phyloP scores from a whole-genome alignment of 495 filamentous ascomycete genomes.

The Xylaria sp. region DNA sequence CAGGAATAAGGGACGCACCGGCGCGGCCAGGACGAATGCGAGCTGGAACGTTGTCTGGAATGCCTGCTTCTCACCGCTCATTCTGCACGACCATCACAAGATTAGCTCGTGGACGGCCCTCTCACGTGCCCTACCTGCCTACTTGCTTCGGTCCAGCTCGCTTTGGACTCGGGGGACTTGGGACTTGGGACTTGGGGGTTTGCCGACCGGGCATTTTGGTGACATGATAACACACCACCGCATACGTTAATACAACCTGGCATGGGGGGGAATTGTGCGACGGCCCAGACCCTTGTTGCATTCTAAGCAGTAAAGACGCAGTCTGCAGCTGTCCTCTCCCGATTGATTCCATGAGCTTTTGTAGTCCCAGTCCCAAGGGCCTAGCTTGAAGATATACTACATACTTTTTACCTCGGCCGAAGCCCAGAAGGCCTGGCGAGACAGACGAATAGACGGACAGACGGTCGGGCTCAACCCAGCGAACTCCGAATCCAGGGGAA shows the following conservation, averaged over 20 bases:
- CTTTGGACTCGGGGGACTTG: neutral
- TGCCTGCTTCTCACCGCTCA: constrained; percentile 23
- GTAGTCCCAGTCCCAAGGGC: no score
- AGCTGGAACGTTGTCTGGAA: neutral
- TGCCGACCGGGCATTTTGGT: constrained; percentile 10
- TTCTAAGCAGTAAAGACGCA: neutral
- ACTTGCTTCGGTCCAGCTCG: neutral
- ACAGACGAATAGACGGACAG: no score
- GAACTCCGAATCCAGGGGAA: neutral
- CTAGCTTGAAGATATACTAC: neutral
- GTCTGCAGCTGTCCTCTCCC: neutral
- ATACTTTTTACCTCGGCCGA: neutral
- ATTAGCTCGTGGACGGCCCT: neutral
- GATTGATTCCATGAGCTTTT: neutral
- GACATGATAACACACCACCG: constrained; percentile 10
- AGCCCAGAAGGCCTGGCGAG: neutral
- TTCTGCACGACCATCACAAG: constrained; percentile 23
- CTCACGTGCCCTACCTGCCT: neutral
- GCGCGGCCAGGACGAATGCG: neutral
- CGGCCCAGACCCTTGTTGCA: neutral
- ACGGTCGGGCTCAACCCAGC: constrained; percentile 5
- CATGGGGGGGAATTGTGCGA: constrained; percentile 4
- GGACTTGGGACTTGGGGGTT: no score
- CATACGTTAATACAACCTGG: neutral
- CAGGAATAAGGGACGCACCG: neutral